Evolutionary conservation across 1,284 basidiomycete genomes (phyloP).

Genomic region (Crucibulum parvulum): DNA sequence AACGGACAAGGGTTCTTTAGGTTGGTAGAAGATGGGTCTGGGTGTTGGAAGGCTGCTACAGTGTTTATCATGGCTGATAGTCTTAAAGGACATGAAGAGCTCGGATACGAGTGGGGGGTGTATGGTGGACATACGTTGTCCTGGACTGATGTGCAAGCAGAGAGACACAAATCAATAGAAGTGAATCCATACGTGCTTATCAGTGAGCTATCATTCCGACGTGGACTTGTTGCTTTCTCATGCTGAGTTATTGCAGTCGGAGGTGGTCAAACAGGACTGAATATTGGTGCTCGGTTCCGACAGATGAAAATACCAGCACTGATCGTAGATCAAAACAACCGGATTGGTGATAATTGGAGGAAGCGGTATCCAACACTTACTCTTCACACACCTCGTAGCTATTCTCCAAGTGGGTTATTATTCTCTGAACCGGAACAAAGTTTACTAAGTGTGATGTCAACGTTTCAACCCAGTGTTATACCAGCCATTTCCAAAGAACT

Average conservation of each 20-base stretch:
- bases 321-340: conserved; percentile 51
- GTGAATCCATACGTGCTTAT: conserved; percentile 42
- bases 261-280: conserved; percentile 61
- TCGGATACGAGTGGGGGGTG: conserved; percentile 30
- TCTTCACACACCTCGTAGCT: conserved; percentile 49
- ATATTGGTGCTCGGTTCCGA: conserved; percentile 57
- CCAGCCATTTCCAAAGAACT: conserved; percentile 41
- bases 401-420: conserved; percentile 38
- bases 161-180: conserved; percentile 31
- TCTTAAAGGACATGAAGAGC: conserved; percentile 42
- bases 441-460: not conserved
- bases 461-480: conserved; percentile 39
- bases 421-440: not conserved
- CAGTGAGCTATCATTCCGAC: conserved; percentile 17
- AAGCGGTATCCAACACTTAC: conserved; percentile 56
- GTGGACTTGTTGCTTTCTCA: not conserved
- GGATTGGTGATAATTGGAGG: conserved; percentile 64
- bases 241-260: conserved; percentile 45
- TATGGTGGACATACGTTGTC: conserved; percentile 37
- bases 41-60: conserved; percentile 38
- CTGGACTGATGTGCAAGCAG: conserved; percentile 35
- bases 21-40: conserved; percentile 29
- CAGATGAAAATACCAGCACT: conserved; percentile 56
- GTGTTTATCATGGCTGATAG: conserved; percentile 35
- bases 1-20: conserved; percentile 44